Conservation (phyloP, 2,329 filamentous ascomycete species). For the Cladophialophora immunda region DNA sequence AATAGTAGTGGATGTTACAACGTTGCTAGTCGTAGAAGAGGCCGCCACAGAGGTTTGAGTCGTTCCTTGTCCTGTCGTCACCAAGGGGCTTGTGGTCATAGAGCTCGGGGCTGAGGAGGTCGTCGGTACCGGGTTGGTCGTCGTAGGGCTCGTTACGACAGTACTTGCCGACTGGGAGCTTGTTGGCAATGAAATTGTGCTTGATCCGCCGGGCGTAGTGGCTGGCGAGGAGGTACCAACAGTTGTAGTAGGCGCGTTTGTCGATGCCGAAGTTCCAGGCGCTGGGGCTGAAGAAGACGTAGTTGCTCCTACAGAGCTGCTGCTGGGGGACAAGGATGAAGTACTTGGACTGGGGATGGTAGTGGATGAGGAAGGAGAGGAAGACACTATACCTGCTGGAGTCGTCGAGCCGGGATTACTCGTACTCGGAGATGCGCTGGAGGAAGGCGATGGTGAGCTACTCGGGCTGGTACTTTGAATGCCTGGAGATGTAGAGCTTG, state of each 20-base stretch:
- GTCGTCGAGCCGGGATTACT: slow-evolving; percentile 27
- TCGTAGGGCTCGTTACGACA: background rate
- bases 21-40: slow-evolving; percentile 8
- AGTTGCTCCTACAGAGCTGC: slow-evolving; percentile 8
- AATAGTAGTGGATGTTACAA: slow-evolving; percentile 11
- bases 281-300: slow-evolving; percentile 7
- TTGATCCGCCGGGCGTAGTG: background rate
- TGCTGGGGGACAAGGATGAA: slow-evolving; percentile 22
- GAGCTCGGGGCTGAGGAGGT: slow-evolving; percentile 2
- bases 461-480: slow-evolving; percentile 20
- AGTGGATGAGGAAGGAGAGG: slow-evolving; percentile 30
- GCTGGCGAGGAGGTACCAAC: background rate
- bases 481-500: slow-evolving; percentile 29
- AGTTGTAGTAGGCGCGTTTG: background rate
- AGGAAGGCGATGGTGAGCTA: background rate
- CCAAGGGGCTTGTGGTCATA: slow-evolving; percentile 7
- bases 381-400: slow-evolving; percentile 37
- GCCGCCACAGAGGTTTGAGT: slow-evolving; percentile 14
- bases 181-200: slow-evolving; percentile 11
- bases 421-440: slow-evolving; percentile 23
- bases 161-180: background rate
- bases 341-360: slow-evolving; percentile 28
- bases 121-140: background rate
- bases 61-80: background rate
- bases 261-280: slow-evolving; percentile 3